phyloP scores from a whole-genome alignment of 73 alveolate species.

The Breviolum minutum region DNA sequence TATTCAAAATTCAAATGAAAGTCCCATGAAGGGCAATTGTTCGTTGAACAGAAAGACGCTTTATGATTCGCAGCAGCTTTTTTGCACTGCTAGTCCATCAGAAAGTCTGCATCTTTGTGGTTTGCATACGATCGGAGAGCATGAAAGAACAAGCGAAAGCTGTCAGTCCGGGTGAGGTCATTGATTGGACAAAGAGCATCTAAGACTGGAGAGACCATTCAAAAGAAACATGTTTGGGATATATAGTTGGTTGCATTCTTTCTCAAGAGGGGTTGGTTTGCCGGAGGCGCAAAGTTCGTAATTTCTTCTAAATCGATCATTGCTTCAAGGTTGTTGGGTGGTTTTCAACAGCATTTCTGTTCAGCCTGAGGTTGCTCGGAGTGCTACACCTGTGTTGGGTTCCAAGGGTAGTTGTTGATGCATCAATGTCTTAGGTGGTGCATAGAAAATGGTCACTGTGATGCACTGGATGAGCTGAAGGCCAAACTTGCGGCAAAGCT shows the following conservation, averaged over 20 bases:
- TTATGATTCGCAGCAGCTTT: too few species aligned
- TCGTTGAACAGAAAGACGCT: too few species aligned
- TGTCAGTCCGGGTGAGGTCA: too few species aligned
- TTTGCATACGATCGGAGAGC: too few species aligned
- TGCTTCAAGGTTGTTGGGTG: background rate
- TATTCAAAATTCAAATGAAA: background rate
- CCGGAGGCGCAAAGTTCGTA: background rate
- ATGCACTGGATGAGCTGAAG: background rate
- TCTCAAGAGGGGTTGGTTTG: background rate
- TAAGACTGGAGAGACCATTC: too few species aligned
- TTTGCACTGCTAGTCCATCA: too few species aligned
- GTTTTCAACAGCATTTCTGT: too few species aligned
- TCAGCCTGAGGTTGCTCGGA: conserved; percentile 48
- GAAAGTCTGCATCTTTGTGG: too few species aligned
- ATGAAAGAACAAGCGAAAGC: too few species aligned
- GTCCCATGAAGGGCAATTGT: too few species aligned
- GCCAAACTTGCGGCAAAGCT: conserved; percentile 89
- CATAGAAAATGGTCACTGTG: background rate
- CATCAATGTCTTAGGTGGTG: background rate
- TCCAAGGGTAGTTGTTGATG: background rate
- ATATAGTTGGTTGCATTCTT: background rate
- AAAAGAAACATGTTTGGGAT: background rate
- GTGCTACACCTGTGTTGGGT: conserved; percentile 74
- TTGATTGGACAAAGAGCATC: too few species aligned
- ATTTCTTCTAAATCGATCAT: background rate